These are phyloP conservation scores for Achaetomiella virescens DNA, from an alignment of 495 filamentous ascomycete species.

Conservation along the genomic window DNA sequence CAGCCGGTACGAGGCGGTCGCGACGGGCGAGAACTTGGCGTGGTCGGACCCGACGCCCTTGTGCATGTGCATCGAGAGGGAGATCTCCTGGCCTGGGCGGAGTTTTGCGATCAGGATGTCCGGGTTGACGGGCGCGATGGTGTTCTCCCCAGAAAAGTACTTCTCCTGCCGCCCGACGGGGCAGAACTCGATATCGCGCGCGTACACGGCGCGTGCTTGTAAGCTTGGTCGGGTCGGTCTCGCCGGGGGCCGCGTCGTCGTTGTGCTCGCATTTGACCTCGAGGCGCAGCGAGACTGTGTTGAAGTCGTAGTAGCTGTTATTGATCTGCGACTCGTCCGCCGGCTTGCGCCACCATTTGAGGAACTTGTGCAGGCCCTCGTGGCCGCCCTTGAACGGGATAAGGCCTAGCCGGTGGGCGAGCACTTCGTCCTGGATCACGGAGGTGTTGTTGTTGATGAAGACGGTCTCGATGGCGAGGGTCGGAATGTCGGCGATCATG, in stretches of 20 bases:
- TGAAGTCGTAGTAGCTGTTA: slow-evolving; percentile 59
- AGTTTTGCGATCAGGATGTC: slow-evolving; percentile 94
- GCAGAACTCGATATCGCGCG: slow-evolving; percentile 67
- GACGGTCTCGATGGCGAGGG: slow-evolving; percentile 85
- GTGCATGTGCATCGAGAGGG: slow-evolving; percentile 77
- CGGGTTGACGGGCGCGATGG: slow-evolving; percentile 72
- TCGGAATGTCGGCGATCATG: slow-evolving; percentile 89
- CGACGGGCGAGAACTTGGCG: slow-evolving; percentile 95
- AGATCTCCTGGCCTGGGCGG: slow-evolving; percentile 80
- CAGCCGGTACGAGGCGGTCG: slow-evolving; percentile 86
- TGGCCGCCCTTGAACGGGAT: slow-evolving; percentile 78
- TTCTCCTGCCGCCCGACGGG: slow-evolving; percentile 66
- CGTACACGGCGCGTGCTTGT: slow-evolving; percentile 82
- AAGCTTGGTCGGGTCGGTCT: slow-evolving; percentile 79
- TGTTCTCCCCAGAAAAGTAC: slow-evolving; percentile 58
- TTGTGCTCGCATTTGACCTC: slow-evolving; percentile 72
- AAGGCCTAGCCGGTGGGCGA: slow-evolving; percentile 80
- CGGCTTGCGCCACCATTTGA: slow-evolving; percentile 65
- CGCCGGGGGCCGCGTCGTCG: slow-evolving; percentile 56
- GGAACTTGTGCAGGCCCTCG: slow-evolving; percentile 61
- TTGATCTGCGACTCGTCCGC: slow-evolving; percentile 22
- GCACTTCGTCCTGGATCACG: slow-evolving; percentile 95
- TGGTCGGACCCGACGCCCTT: slow-evolving; percentile 94
- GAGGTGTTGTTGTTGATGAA: slow-evolving; percentile 93
- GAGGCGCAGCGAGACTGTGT: slow-evolving; percentile 70